A percentile compares a stretch with the other conserved stretches of the same genome.
Conservation (phyloP, 108 stramenopile species). For the Fistulifera solaris region DNA sequence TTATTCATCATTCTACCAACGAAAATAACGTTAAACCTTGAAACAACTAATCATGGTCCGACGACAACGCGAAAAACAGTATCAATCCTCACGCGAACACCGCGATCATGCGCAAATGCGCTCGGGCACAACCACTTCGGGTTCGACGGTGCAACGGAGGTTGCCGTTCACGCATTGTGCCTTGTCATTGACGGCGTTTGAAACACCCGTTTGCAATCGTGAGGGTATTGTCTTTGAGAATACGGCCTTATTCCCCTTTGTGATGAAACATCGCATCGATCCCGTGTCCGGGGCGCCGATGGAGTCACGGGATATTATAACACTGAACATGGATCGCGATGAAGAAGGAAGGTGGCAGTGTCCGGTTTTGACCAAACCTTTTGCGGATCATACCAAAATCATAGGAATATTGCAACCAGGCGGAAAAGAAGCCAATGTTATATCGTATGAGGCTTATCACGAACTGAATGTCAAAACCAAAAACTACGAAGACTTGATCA, state of each 20-base stretch:
- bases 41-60: slow-evolving; percentile 52
- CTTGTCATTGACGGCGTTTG: slow-evolving; percentile 78
- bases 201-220: slow-evolving; percentile 57
- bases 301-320: slow-evolving; percentile 58
- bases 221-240: slow-evolving; percentile 90
- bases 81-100: slow-evolving; percentile 70
- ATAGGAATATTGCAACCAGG: slow-evolving; percentile 71
- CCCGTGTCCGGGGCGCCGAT: slow-evolving; percentile 76
- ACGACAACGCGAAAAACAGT: slow-evolving; percentile 83
- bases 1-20: too few relatives aligned
- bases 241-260: slow-evolving; percentile 70
- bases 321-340: slow-evolving; percentile 81
- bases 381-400: slow-evolving; percentile 80
- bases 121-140: slow-evolving; percentile 20
- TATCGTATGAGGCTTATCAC: slow-evolving; percentile 71
- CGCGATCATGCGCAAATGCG: slow-evolving; percentile 47
- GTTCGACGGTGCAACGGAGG: slow-evolving; percentile 24
- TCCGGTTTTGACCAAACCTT: slow-evolving; percentile 92
- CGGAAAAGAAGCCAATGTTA: slow-evolving; percentile 67
- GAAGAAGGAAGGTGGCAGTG: slow-evolving; percentile 89
- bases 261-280: slow-evolving; percentile 71
- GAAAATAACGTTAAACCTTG: too few relatives aligned
- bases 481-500: slow-evolving; percentile 58
- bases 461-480: slow-evolving; percentile 80
- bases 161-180: slow-evolving; percentile 96